Evolutionary conservation across 176 grass and related monocot species (phyloP), one percentile per base, ranked within the genome.

Genomic region (Paspalum notatum): DNA sequence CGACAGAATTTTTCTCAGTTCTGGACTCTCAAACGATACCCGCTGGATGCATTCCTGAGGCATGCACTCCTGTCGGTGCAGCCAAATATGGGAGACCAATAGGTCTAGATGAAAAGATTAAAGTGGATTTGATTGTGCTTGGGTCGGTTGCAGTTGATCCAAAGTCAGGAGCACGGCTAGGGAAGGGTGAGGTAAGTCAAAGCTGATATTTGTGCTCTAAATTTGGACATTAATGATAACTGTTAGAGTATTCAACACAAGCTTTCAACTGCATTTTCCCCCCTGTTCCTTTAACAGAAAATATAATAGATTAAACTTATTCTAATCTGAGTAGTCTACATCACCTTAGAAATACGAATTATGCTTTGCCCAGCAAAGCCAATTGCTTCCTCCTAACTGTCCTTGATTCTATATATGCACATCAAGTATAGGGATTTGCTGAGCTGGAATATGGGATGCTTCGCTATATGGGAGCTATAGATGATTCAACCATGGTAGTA

Each of bases 371-470:
- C 26, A 14, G 11, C 7, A 25, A 69, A 25, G 56, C 10, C 46
- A 32, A 42, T 65, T 24, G 12, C 3, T 40, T 60, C 21, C 32
- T 51, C 21, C 6, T 65, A 8, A 26, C 17, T 15, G 57, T 10
- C 42, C 49, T 22, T 47, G 62, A 46, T 10, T 67, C 62, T 70
- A 55, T 81, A 11, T 38, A n/a, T 57, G 39, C n/a, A n/a, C n/a
- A 25, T 63, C 0, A 15, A 53, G 5, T 59, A 5, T 18, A 97
- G 90, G 95, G 91, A 56, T 97, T 97, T 83, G 91, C 95, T 5
- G 95, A 97, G 74, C 87, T 97, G 39, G 91, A 97, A 81, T 97
- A 94, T 38, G 91, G 91, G 60, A 92, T 97, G 80, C 76, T 97
- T 75, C 90, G 85, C 22, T 94, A 92, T 71, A 97, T 97, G 91